A percentile compares a stretch with the other conserved stretches of the same genome.
These are phyloP conservation scores for Arthrobotrys sphaeroides DNA, from an alignment of 2,329 filamentous ascomycete species.

Conservation along the genomic window DNA sequence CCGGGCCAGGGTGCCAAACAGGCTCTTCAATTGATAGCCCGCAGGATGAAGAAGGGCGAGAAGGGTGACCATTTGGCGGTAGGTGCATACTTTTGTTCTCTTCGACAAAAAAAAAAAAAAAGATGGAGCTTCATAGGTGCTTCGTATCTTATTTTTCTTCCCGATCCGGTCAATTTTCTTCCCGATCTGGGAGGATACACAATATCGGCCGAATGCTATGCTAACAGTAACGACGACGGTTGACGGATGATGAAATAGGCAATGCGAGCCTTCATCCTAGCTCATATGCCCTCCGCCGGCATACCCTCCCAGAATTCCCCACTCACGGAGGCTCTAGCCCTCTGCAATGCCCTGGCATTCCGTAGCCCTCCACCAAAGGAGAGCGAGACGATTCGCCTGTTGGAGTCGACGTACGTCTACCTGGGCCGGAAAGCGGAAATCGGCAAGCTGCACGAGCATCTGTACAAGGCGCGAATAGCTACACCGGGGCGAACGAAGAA, in stretches of 20 bases:
- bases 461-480: conserved; percentile 45
- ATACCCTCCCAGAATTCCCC: conserved; percentile 23
- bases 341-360: conserved; percentile 41
- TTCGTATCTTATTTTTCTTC: no score
- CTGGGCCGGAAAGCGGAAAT: conserved; percentile 45
- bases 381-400: conserved; percentile 42
- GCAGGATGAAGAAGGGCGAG: conserved; percentile 58
- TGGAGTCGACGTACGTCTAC: conserved; percentile 48
- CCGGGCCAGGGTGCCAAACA: conserved; percentile 56
- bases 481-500: conserved; percentile 40
- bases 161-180: no score
- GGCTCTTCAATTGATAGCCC: conserved; percentile 58
- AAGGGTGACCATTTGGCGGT: conserved; percentile 58
- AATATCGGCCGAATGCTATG: background rate
- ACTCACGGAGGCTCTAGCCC: conserved; percentile 53
- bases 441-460: conserved; percentile 44
- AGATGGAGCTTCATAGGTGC: no score
- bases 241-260: conserved; percentile 28
- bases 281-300: conserved; percentile 53
- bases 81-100: background rate
- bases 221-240: no score
- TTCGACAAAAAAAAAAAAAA: background rate
- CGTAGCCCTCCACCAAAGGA: conserved; percentile 46
- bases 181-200: no score
- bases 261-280: conserved; percentile 56